Percentiles rank a stretch among this genome's conserved stretches.
Conservation (phyloP, 1,139 yeast species). For the Zygosaccharomyces sapae region DNA sequence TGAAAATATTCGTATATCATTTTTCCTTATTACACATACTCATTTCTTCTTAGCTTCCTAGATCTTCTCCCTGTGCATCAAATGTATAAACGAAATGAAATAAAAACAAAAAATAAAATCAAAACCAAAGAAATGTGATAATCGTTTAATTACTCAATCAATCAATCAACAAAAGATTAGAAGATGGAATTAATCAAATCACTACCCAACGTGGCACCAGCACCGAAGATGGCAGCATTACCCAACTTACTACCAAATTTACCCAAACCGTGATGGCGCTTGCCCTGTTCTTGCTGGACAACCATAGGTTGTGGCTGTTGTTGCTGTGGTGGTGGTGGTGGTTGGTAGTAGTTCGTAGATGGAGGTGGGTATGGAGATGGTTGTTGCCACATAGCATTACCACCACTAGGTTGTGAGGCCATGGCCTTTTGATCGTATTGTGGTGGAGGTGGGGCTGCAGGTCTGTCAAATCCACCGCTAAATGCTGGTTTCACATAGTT, state of each 20-base stretch:
- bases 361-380: conserved; percentile 22
- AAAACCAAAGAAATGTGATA: too few species aligned
- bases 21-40: too few species aligned
- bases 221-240: conserved; percentile 90
- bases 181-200: conserved; percentile 82
- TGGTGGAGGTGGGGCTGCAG: conserved; percentile 45
- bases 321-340: conserved; percentile 13
- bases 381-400: conserved; percentile 22
- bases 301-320: conserved; percentile 16
- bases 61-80: too few species aligned
- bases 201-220: conserved; percentile 92
- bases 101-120: too few species aligned
- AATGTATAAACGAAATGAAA: neutral
- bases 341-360: conserved; percentile 14
- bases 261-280: conserved; percentile 49
- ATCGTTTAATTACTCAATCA: neutral
- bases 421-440: conserved; percentile 35
- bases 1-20: too few species aligned
- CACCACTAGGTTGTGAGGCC: conserved; percentile 11
- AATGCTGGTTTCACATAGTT: conserved; percentile 63
- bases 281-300: conserved; percentile 38
- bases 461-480: conserved; percentile 27
- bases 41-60: too few species aligned
- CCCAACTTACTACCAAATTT: conserved; percentile 81
- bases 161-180: conserved; percentile 34